Base-by-base conservation (phyloP, 352 stramenopile genomes). In the Phytophthora citrophthora region DNA sequence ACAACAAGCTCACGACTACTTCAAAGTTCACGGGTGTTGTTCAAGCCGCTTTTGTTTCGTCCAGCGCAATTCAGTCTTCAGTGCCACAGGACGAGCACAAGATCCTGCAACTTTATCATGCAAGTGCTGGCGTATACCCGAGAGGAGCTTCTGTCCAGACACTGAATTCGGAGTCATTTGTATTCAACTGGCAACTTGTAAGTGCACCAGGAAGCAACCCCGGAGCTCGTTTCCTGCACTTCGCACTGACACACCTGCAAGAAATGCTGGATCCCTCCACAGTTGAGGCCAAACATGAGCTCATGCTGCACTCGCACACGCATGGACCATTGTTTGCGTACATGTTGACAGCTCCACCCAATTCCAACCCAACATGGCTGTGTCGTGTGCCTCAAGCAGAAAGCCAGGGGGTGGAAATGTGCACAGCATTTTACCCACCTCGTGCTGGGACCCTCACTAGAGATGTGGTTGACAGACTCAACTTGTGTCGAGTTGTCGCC, bases 301-400 rank as follows among this genome's bases (percentile, higher is more conserved):
- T 95, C 15, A 62, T 60, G 47, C 67, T 95, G n/a, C 72, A 86
- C 49, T 86, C 85, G 11, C 83, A 95, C 61, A 93, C 87, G 0
- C 83, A 86, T 11, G 87, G 87, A 2, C 79, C 69, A 2, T 81
- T 94, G 76, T 74, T 72, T 45, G 85, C 84, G 23, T 89, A 90
- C 60, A 65, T 72, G 31, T 52, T 84, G 29, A 64, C 62, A 13
- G 16, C 27, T 15, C 32, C 49, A 1, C 16, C 47, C 5, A 58
- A 66, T 46, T 52, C 51, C 3, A 64, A 23, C 45, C 60, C 56
- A 8, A 70, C 74, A 46, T 93, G 85, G 85, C 43, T 61, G 54
- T 91, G 89, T 48, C 69, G 66, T 29, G 65, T 89, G 0, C 79
- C 77, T 0, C 62, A 66, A 29, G 51, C 44, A 27, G 79, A 73